A percentile compares a stretch with the other conserved stretches of the same genome.
These are phyloP conservation scores for Monilinia polystroma DNA, from an alignment of 2,329 filamentous ascomycete genomes.

Conservation along the genomic window DNA sequence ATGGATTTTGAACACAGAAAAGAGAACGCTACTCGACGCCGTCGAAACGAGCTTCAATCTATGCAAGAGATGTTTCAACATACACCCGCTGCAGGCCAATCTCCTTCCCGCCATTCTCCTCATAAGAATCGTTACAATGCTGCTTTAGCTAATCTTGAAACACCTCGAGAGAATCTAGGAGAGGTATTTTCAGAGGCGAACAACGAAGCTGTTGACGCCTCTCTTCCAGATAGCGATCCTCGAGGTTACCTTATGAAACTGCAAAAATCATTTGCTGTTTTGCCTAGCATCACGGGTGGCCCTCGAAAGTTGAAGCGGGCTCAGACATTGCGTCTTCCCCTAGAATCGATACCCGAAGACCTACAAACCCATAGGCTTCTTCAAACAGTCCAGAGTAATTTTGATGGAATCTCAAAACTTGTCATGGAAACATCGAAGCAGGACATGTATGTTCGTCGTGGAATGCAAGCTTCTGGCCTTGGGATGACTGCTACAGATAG, in stretches of 20 bases:
- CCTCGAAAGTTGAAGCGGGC: constrained; percentile 30
- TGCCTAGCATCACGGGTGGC: constrained; percentile 23
- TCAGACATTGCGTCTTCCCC: constrained; percentile 36
- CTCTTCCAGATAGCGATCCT: constrained; percentile 37
- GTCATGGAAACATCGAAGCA: constrained; percentile 18
- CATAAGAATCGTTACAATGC: constrained; percentile 39
- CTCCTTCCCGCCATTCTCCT: constrained; percentile 30
- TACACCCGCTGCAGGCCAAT: not conserved
- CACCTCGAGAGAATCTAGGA: constrained; percentile 1
- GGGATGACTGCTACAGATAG: constrained; percentile 23
- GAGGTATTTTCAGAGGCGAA: constrained; percentile 9
- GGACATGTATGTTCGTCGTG: constrained; percentile 33
- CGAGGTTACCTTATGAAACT: constrained; percentile 39
- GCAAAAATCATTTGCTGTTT: constrained; percentile 31
- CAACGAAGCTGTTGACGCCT: constrained; percentile 26
- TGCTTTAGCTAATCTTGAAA: constrained; percentile 33
- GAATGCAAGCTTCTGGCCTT: constrained; percentile 28
- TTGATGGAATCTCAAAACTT: constrained; percentile 22
- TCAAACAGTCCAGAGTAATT: constrained; percentile 25
- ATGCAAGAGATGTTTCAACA: constrained; percentile 21
- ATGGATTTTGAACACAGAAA: constrained; percentile 41
- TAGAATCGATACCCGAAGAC: constrained; percentile 35
- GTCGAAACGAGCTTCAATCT: constrained; percentile 33
- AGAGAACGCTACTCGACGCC: constrained; percentile 35
- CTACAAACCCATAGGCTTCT: constrained; percentile 31